Evolutionary conservation across 2,329 filamentous ascomycete species (phyloP), one percentile per base, ranked within the genome.

Genomic region (Fusarium brachygibbosum): DNA sequence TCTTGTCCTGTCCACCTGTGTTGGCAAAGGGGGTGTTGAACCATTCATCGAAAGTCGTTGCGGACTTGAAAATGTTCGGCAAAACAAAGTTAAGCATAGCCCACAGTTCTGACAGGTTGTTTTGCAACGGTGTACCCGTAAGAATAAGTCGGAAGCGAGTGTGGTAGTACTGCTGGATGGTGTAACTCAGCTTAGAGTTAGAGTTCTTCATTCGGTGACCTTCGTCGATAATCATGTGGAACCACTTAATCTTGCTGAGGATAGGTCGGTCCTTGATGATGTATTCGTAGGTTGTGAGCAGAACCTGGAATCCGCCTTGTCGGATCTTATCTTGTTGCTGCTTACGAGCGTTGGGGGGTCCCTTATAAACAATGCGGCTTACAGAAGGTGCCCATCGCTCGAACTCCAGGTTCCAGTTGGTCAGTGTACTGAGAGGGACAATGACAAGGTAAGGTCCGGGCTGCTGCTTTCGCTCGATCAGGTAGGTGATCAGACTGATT

Each of bases 1-100:
- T 99, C 85, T 96, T 97, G 81, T 99, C 96, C 81, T 98, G 95
- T 40, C 93, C 91, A 81, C 96, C 96, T 7, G 96, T 99, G 78
- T 99, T 99, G 73, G 96, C 96, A 79, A 99, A 99, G 0, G 96
- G 96, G 28, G 96, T 99, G 79, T 98, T 99, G 89, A 99, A 99
- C 96, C 96, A 99, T 80, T 99, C 96, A 79, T 99, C 96, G 77
- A 99, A 99, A 3, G 95, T 98, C 79, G 96, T 98, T 67, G 95
- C 94, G 3, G 96, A 98, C 80, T 99, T 99, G 90, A 99, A 99
- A 72, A 99, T 99, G 74, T 93, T 98, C 5, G 96, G 96, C 49
- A 99, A 85, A 40, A 98, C 96, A 79, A 99, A 99, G 83, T 99
- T 99, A 76, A 99, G 91, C 85, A 99, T 91, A 28, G 96, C 93